These are phyloP conservation scores for Hexamita inflata DNA, from an alignment of 208 protist species.

Conservation along the genomic window DNA sequence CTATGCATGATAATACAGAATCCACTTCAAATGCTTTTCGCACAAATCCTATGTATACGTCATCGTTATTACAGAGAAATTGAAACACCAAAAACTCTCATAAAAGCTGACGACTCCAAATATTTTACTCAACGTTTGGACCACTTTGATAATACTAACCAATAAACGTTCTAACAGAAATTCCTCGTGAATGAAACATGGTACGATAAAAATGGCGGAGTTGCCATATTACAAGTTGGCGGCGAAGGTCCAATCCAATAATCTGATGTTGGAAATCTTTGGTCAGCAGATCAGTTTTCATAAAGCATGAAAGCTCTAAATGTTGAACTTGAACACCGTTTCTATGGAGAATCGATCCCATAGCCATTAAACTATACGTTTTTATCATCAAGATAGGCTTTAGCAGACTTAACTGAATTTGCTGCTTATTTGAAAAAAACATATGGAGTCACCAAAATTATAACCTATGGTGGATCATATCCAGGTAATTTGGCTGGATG, in stretches of 20 bases:
- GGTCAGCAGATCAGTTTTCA: background rate
- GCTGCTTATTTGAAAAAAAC: conserved; percentile 15
- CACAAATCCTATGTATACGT: no score
- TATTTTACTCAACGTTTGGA: no score
- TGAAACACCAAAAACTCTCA: no score
- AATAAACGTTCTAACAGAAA: no score
- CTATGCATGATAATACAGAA: no score
- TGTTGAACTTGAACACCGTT: conserved; percentile 38
- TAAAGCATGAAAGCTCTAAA: conserved; percentile 20
- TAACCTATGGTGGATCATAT: conserved; percentile 37
- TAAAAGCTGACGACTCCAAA: no score
- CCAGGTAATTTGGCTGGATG: conserved; percentile 26
- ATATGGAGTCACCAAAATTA: background rate
- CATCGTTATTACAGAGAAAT: no score
- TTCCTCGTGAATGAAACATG: no score
- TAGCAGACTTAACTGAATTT: conserved; percentile 34
- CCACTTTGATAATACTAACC: no score
- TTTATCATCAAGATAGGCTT: conserved; percentile 17
- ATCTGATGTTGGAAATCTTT: background rate
- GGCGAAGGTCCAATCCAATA: background rate
- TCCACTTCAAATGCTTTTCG: no score
- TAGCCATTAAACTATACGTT: background rate
- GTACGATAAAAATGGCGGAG: background rate
- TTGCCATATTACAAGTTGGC: background rate
- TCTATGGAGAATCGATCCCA: conserved; percentile 31